These are phyloP conservation scores for Stygiomarasmius scandens DNA, from an alignment of 1,284 basidiomycete genomes.

Conservation along the genomic window DNA sequence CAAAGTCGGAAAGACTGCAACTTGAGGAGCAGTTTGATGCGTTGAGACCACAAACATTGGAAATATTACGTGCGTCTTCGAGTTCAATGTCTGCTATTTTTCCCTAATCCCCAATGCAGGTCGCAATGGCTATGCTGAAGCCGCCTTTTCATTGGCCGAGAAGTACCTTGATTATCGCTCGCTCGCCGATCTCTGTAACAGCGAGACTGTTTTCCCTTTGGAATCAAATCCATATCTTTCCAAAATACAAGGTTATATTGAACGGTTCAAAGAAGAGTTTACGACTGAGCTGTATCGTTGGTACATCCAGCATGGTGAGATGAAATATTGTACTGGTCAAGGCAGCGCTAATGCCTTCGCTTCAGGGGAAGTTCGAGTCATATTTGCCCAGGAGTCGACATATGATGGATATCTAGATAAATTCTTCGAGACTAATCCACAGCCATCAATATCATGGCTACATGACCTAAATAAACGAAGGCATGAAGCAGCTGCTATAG, in stretches of 20 bases:
- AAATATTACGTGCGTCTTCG: slow-evolving; percentile 67
- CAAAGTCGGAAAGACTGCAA: slow-evolving; percentile 50
- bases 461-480: slow-evolving; percentile 80
- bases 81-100: slow-evolving; percentile 21
- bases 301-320: slow-evolving; percentile 75
- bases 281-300: slow-evolving; percentile 87
- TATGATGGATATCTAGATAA: slow-evolving; percentile 69
- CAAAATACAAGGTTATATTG: slow-evolving; percentile 75
- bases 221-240: slow-evolving; percentile 61
- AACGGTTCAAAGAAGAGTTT: slow-evolving; percentile 83
- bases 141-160: slow-evolving; percentile 84
- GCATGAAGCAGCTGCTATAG: slow-evolving; percentile 66
- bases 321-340: no score
- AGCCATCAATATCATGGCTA: slow-evolving; percentile 84
- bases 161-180: slow-evolving; percentile 83
- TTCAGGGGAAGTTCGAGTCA: slow-evolving; percentile 70
- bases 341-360: no score
- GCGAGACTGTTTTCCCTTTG: slow-evolving; percentile 63
- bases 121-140: slow-evolving; percentile 64
- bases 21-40: slow-evolving; percentile 68
- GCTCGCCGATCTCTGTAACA: slow-evolving; percentile 81
- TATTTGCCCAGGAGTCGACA: slow-evolving; percentile 74
- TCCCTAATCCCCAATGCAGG: slow-evolving; percentile 40
- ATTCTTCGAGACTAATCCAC: slow-evolving; percentile 70
- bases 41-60: slow-evolving; percentile 73